Evolutionary conservation across 169 alveolate genomes (phyloP).

Genomic region (Eimeria brunetti): DNA sequence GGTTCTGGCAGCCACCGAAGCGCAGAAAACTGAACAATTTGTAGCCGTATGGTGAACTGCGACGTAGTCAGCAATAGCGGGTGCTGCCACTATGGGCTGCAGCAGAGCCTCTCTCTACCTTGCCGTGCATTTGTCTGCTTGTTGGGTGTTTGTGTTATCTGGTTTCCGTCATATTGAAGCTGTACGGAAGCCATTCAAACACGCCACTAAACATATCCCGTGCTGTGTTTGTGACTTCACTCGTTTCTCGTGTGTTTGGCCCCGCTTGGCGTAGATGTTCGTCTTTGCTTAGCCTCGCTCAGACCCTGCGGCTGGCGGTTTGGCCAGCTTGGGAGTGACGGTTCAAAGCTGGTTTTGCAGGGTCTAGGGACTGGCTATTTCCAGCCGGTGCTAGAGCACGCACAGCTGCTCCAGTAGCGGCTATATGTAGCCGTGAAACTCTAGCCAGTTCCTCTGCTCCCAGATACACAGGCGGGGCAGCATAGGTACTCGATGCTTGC

Average conservation of each 20-base stretch:
- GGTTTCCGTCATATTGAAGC: background rate
- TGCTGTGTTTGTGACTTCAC: background rate
- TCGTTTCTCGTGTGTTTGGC: background rate
- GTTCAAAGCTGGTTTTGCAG: background rate
- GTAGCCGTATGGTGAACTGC: background rate
- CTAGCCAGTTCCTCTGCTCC: background rate
- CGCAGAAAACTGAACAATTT: background rate
- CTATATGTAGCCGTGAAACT: background rate
- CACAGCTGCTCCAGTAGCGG: conserved; percentile 1
- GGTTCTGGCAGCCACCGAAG: background rate
- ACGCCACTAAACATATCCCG: background rate
- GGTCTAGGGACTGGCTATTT: background rate
- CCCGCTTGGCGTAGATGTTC: background rate
- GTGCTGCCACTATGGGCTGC: background rate
- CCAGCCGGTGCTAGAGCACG: background rate
- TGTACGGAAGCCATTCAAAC: background rate
- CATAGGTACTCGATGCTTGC: background rate
- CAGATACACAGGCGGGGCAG: background rate
- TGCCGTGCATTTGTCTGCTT: background rate
- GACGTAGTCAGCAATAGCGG: background rate
- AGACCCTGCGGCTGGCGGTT: background rate
- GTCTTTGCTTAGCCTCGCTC: background rate
- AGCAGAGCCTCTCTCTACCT: background rate
- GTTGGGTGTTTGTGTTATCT: background rate
- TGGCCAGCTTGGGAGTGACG: background rate